Conservation (phyloP, 768 basidiomycete genomes). For the Lactarius deliciosus region DNA sequence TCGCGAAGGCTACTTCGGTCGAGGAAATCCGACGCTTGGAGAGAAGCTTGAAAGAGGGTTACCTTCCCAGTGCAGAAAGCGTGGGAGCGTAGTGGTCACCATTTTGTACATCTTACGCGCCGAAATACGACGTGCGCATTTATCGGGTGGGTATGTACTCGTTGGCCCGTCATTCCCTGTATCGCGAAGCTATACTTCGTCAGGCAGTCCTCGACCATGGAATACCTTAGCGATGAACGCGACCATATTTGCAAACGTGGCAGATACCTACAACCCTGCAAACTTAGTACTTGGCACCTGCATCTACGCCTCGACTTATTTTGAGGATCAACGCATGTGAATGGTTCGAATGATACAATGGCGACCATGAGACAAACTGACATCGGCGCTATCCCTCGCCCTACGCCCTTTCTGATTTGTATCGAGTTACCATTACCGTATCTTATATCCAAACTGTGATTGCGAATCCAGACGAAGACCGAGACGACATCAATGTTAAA, state of each 20-base stretch:
- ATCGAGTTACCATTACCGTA: constrained; percentile 76
- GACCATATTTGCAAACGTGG: constrained; percentile 62
- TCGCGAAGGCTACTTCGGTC: constrained; percentile 85
- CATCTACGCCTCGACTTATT: constrained; percentile 66
- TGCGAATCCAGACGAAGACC: constrained; percentile 46
- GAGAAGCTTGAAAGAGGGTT: constrained; percentile 80
- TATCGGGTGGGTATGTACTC: constrained; percentile 15
- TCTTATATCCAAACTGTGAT: constrained; percentile 55
- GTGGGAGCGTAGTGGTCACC: constrained; percentile 61
- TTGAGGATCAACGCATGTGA: background rate
- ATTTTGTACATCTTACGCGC: constrained; percentile 16
- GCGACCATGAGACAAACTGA: constrained; percentile 39
- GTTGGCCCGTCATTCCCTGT: background rate
- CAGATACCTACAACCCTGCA: constrained; percentile 63
- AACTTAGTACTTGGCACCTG: constrained; percentile 68
- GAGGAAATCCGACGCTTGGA: constrained; percentile 86
- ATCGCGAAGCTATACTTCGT: constrained; percentile 1
- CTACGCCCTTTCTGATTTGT: constrained; percentile 68
- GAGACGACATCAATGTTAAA: no score
- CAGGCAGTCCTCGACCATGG: constrained; percentile 60
- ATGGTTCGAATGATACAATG: constrained; percentile 20
- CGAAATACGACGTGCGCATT: constrained; percentile 2
- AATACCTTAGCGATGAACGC: constrained; percentile 60
- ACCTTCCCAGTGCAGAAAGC: constrained; percentile 73
- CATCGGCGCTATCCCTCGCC: constrained; percentile 63